Evolutionary conservation across 2,329 filamentous ascomycete species (phyloP), one percentile per base, ranked within the genome.

Genomic region (Monosporascus cannonballus): DNA sequence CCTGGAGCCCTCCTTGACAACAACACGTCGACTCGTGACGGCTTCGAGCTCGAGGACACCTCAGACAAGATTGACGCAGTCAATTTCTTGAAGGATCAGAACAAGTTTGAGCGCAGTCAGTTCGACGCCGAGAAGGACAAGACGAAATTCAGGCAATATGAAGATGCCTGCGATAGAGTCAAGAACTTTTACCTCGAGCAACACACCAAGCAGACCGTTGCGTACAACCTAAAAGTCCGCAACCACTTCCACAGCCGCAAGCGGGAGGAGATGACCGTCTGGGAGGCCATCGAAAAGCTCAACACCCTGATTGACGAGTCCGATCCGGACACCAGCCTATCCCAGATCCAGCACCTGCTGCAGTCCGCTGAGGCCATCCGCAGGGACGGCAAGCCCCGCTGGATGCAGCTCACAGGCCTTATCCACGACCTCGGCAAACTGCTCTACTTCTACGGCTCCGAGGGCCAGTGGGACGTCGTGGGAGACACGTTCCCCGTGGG

Each of bases 381-480:
- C 30, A 84, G 87, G 48, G 91, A 96, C 68, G 86, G 87, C 66
- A 89, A 89, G 75, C 87, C 87, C 8, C 79, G 86, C 59, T 91
- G 87, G 87, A 90, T 91, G 85, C 86, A 90, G 73, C 72, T 90
- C 27, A 86, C 84, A 0, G 87, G 87, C 6, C 77, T 92, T 24
- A 86, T 91, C 68, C 88, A 92, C 71, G 88, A 91, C 66, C 77
- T 91, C 1, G 88, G 88, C 69, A 92, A 91, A 73, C 79, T 92
- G 11, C 80, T 90, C 58, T 89, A 85, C 76, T 89, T 90, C 74
- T 88, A 88, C 73, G 88, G 83, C 56, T 89, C 88, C n/a, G 75
- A 86, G 64, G 90, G 90, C 49, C 91, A 96, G 73, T 96, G 91
- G 91, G 90, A 95, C 65, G 90, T 96, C 3, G 91, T 96, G 25